phyloP scores from a whole-genome alignment of 495 filamentous ascomycete genomes.

The Sabuloglossum arenarium region DNA sequence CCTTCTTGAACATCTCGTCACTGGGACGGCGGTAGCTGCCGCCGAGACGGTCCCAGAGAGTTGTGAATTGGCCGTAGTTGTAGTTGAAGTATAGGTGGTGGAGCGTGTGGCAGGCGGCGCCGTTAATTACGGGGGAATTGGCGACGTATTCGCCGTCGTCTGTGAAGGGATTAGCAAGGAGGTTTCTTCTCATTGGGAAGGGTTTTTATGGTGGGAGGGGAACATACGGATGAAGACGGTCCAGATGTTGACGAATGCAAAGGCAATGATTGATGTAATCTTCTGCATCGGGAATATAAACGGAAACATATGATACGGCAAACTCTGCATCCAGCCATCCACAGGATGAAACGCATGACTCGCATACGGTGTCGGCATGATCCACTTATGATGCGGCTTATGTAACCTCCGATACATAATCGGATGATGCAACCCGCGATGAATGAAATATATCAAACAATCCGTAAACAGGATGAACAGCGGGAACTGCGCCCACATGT shows the following conservation, averaged over 20 bases:
- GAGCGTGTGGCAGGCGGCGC: conserved; percentile 90
- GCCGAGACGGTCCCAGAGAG: conserved; percentile 80
- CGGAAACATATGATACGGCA: conserved; percentile 87
- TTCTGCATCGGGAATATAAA: conserved; percentile 91
- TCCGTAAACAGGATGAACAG: conserved; percentile 88
- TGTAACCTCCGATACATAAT: conserved; percentile 70
- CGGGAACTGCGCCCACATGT: conserved; percentile 75
- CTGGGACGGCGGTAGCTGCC: conserved; percentile 82
- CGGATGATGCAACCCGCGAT: conserved; percentile 74
- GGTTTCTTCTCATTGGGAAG: background rate
- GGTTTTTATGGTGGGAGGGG: background rate
- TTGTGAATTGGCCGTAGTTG: conserved; percentile 96
- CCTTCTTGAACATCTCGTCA: conserved; percentile 64
- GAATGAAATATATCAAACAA: conserved; percentile 85
- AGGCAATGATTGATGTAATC: conserved; percentile 64
- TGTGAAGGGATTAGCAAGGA: conserved; percentile 5
- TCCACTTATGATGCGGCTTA: conserved; percentile 99
- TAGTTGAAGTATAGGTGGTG: conserved; percentile 98
- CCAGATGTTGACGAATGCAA: conserved; percentile 92
- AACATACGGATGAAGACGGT: conserved; percentile 66
- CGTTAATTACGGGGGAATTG: conserved; percentile 76
- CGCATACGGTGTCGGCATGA: conserved; percentile 91
- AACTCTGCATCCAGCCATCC: conserved; percentile 78
- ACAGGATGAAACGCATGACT: conserved; percentile 88
- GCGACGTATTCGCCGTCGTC: conserved; percentile 89